A percentile compares a stretch with the other conserved stretches of the same genome.
Conservation (phyloP, 2,329 filamentous ascomycete species). For the Fonsecaea multimorphosa region DNA sequence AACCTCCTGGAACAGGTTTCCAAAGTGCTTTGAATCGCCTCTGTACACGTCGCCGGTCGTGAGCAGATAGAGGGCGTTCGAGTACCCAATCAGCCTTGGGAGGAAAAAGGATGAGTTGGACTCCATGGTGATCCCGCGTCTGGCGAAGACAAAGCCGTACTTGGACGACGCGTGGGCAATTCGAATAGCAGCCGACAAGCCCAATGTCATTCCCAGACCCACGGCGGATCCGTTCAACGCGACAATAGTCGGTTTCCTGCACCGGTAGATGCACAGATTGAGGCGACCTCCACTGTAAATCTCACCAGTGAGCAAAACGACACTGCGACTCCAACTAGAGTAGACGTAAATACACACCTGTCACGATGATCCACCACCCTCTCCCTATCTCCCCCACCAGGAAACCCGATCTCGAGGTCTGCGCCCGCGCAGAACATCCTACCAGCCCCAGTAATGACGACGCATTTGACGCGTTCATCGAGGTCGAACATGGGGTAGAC, state of each 20-base stretch:
- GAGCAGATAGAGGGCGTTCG: slow-evolving; percentile 66
- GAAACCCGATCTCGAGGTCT: slow-evolving; percentile 61
- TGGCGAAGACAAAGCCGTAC: slow-evolving; percentile 73
- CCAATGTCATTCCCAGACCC: slow-evolving; percentile 66
- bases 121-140: slow-evolving; percentile 71
- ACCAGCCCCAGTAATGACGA: slow-evolving; percentile 62
- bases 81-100: slow-evolving; percentile 68
- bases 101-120: slow-evolving; percentile 72
- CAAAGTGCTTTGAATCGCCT: slow-evolving; percentile 57
- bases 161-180: slow-evolving; percentile 59
- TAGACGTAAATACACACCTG: slow-evolving; percentile 54
- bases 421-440: slow-evolving; percentile 63
- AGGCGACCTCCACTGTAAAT: slow-evolving; percentile 52
- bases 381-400: slow-evolving; percentile 48
- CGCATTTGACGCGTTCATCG: slow-evolving; percentile 61
- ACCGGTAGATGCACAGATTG: slow-evolving; percentile 61
- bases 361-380: slow-evolving; percentile 59
- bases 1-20: slow-evolving; percentile 70
- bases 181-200: slow-evolving; percentile 60
- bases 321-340: not conserved
- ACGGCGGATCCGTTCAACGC: slow-evolving; percentile 68
- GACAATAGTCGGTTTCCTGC: slow-evolving; percentile 64
- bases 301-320: not conserved
- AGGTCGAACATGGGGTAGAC: slow-evolving; percentile 57
- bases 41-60: slow-evolving; percentile 69